phyloP scores from a whole-genome alignment of 805 yeast genomes.

The Starmerella apis region DNA sequence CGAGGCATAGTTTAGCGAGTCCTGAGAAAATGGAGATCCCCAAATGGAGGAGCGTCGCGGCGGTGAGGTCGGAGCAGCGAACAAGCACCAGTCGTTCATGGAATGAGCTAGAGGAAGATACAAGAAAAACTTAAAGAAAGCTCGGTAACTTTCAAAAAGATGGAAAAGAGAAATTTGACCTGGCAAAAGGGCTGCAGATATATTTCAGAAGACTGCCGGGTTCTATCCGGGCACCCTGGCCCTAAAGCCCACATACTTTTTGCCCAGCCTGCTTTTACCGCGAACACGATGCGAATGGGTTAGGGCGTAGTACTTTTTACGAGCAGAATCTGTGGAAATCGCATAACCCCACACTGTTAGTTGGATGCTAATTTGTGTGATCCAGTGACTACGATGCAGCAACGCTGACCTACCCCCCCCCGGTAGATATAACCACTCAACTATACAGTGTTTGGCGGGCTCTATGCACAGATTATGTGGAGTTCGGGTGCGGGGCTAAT shows the following conservation, averaged over 20 bases:
- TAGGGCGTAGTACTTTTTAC: conserved; percentile 16
- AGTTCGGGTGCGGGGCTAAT: not conserved
- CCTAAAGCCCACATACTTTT: conserved; percentile 7
- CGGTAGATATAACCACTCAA: not conserved
- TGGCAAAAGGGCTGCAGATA: not conserved
- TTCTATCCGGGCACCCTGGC: conserved; percentile 13
- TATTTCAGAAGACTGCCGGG: conserved; percentile 1
- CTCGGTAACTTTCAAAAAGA: not conserved
- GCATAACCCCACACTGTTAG: conserved; percentile 4
- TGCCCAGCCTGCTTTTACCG: conserved; percentile 14
- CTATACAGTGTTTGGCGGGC: conserved; percentile 2
- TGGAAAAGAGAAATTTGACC: not conserved
- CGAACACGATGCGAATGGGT: conserved; percentile 14
- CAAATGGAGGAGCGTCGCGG: conserved; percentile 8
- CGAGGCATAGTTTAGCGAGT: not conserved
- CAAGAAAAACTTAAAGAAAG: too few relatives aligned
- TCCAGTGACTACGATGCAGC: conserved; percentile 3
- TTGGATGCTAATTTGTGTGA: not conserved
- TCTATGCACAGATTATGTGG: not conserved
- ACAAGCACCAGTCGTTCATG: not conserved
- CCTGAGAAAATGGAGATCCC: conserved; percentile 1
- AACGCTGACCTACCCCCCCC: not conserved
- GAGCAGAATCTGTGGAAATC: conserved; percentile 4
- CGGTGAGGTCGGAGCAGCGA: conserved; percentile 7
- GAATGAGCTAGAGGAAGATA: not conserved